These are phyloP conservation scores for Penicillium cataractarum DNA, from an alignment of 495 filamentous ascomycete genomes.

Conservation along the genomic window DNA sequence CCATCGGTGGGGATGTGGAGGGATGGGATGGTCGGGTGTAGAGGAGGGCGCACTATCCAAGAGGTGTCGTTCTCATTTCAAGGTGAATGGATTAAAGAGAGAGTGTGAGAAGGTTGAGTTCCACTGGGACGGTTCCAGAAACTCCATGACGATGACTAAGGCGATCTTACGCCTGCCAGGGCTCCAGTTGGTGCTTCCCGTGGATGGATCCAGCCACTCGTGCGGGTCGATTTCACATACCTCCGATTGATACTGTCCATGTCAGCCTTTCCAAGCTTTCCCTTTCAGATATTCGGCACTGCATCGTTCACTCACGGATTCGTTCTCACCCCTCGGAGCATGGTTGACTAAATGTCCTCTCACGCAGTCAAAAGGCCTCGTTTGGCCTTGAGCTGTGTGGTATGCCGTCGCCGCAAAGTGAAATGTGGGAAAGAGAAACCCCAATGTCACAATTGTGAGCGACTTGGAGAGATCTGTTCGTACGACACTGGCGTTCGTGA, in stretches of 20 bases:
- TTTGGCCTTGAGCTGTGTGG: conserved; percentile 28
- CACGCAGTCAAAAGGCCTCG: conserved; percentile 26
- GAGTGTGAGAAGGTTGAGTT: conserved; percentile 1
- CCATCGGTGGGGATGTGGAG: conserved; percentile 34
- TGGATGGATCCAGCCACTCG: background rate
- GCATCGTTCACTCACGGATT: background rate
- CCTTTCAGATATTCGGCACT: background rate
- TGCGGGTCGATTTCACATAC: background rate
- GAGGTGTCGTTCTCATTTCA: conserved; percentile 19
- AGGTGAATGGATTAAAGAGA: conserved; percentile 12
- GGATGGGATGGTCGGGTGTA: conserved; percentile 4
- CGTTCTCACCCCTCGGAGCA: background rate
- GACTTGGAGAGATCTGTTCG: conserved; percentile 24
- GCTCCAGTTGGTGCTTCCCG: background rate
- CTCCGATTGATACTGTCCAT: no score
- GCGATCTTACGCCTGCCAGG: conserved; percentile 12
- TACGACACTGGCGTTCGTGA: conserved; percentile 20
- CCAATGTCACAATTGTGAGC: conserved; percentile 30
- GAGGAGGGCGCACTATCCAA: conserved; percentile 7
- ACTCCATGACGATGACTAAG: conserved; percentile 19
- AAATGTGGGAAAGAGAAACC: conserved; percentile 31
- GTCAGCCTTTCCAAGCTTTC: no score
- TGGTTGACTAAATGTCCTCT: background rate
- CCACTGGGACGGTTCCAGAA: conserved; percentile 14
- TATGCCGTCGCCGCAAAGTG: conserved; percentile 33